Conservation (phyloP, 1,284 basidiomycete species). For the Inonotus obliquus region DNA sequence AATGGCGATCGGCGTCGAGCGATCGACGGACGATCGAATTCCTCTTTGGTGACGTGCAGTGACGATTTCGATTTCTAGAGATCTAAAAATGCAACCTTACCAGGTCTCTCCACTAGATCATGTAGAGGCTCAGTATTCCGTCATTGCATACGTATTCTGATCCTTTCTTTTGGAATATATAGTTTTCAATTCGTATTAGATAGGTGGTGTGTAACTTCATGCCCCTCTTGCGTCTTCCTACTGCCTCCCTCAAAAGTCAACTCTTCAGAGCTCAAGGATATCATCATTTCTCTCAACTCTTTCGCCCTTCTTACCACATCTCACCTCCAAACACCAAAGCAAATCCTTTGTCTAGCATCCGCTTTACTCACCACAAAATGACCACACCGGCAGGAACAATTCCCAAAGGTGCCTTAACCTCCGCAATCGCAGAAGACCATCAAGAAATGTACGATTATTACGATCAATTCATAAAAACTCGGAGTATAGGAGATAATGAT, state of each 20-base stretch:
- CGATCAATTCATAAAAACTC: slow-evolving; percentile 42
- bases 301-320: neutral
- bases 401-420: slow-evolving; percentile 19
- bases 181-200: too few relatives aligned
- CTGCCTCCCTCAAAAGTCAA: too few relatives aligned
- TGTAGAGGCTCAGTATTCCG: too few relatives aligned
- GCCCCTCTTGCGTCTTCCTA: too few relatives aligned
- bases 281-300: too few relatives aligned
- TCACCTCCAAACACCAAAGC: neutral
- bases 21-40: neutral
- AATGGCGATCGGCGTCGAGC: neutral
- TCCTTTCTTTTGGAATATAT: too few relatives aligned
- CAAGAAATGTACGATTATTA: slow-evolving; percentile 52
- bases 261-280: too few relatives aligned
- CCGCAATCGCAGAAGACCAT: slow-evolving; percentile 21
- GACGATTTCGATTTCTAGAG: neutral
- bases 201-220: too few relatives aligned
- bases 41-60: too few relatives aligned
- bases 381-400: neutral
- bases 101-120: too few relatives aligned
- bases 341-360: neutral
- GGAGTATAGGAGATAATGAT: slow-evolving; percentile 36
- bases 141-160: too few relatives aligned
- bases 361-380: neutral
- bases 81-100: too few relatives aligned